Conservation (phyloP, 805 yeast species). For the Candida schatavii region DNA sequence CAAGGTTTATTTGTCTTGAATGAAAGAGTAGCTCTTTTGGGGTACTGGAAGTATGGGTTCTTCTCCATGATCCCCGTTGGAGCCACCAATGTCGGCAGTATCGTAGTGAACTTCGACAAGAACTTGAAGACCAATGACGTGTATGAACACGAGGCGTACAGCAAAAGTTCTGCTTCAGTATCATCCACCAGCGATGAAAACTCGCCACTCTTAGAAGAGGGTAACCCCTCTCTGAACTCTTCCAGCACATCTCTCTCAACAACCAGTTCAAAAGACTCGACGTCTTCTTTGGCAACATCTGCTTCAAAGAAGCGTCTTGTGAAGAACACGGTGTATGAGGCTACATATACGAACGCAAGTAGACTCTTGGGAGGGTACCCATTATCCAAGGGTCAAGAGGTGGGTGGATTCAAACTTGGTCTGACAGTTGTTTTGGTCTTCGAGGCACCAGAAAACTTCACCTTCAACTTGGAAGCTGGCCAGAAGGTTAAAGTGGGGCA, state of each 20-base stretch:
- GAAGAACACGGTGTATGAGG: conserved; percentile 88
- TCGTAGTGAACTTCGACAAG: conserved; percentile 86
- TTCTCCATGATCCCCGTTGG: conserved; percentile 99
- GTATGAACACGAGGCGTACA: conserved; percentile 48
- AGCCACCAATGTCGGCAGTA: conserved; percentile 97
- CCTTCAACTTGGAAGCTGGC: conserved; percentile 68
- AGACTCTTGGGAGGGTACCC: conserved; percentile 81
- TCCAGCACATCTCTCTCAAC: conserved; percentile 2
- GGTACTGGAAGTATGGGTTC: conserved; percentile 96
- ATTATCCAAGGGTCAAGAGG: conserved; percentile 84
- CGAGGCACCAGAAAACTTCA: conserved; percentile 86
- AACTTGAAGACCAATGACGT: conserved; percentile 80
- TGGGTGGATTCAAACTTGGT: conserved; percentile 96
- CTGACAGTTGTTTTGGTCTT: conserved; percentile 95
- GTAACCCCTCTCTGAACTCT: neutral
- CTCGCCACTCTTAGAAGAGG: conserved; percentile 26
- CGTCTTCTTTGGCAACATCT: conserved; percentile 8
- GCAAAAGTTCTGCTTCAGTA: conserved; percentile 13
- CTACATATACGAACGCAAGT: conserved; percentile 82
- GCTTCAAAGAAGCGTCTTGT: conserved; percentile 39
- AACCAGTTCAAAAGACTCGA: conserved; percentile 11
- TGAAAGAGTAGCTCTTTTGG: conserved; percentile 92
- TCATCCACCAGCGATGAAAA: conserved; percentile 18
- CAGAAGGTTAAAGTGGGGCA: conserved; percentile 85
- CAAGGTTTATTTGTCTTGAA: conserved; percentile 86